phyloP scores from a whole-genome alignment of 805 yeast genomes.

The Candida chauliodis region DNA sequence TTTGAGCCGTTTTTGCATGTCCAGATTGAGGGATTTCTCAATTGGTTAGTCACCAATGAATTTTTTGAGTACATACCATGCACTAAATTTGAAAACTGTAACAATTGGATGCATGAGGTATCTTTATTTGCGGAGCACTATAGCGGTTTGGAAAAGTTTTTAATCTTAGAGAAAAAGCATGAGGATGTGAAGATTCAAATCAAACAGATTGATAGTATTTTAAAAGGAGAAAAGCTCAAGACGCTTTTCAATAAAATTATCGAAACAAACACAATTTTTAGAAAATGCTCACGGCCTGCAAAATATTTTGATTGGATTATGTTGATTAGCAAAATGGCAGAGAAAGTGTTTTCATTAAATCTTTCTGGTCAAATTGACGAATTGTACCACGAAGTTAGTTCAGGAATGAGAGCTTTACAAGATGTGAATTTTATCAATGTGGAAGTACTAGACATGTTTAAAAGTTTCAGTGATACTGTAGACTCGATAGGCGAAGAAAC shows the following conservation, averaged over 20 bases:
- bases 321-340: background rate
- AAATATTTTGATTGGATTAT: conserved; percentile 8
- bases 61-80: background rate
- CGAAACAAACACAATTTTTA: conserved; percentile 2
- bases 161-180: background rate
- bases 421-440: conserved; percentile 7
- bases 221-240: background rate
- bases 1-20: conserved; percentile 4
- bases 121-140: conserved; percentile 3
- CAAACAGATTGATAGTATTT: conserved; percentile 1
- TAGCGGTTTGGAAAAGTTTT: conserved; percentile 6
- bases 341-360: background rate
- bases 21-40: conserved; percentile 22
- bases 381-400: conserved; percentile 14
- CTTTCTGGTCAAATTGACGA: conserved; percentile 11
- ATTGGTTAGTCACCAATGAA: conserved; percentile 43
- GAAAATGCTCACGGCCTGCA: no score
- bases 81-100: background rate
- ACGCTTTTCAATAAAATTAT: conserved; percentile 2
- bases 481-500: no score
- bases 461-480: conserved; percentile 4
- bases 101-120: conserved; percentile 4
- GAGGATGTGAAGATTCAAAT: background rate
- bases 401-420: conserved; percentile 9
- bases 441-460: conserved; percentile 8